Evolutionary conservation across 768 basidiomycete genomes (phyloP), one percentile per base, ranked within the genome.

Genomic region (Tylopilus vinaceipallidus): DNA sequence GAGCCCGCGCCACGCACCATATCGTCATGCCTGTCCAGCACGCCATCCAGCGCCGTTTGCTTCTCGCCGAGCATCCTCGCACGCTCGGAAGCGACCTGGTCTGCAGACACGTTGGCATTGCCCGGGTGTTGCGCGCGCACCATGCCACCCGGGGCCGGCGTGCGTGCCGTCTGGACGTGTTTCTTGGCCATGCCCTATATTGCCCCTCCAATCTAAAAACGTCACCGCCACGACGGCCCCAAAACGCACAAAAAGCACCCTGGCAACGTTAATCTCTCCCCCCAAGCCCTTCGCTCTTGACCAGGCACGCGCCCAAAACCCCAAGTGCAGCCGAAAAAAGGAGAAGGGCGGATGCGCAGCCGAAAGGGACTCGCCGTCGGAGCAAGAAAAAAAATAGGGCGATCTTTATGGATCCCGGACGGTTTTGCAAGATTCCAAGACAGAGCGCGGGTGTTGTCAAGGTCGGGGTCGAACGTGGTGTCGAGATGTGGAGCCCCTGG

Each of bases 21-120:
- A 58, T 78, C 75, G 64, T 93, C 91, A 70, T 92, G 91, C 54
- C 62, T 74, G 48, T 85, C 80, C 50, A 81, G 62, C 23, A 89
- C 76, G 6, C 65, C 62, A 56, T 82, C 79, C 58, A 92, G 64
- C 54, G 85, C 73, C 13, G 60, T 61, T 65, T 86, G 83, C 64
- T 79, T 83, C 56, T 81, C 73, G 42, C 69, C 68, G n/a, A 93
- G 58, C 64, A 86, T 62, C 44, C 69, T 71, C 20, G 68, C 65
- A 42, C 75, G 75, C 54, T 74, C 74, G 20, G 51, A 61, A 13
- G 57, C 67, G 38, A 76, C 38, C 29, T 45, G 44, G 43, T 60
- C 63, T 38, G 61, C 42, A 22, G 49, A 46, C 42, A 59, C 54
- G 47, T 24, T 37, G 23, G 19, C 19, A 17, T 48, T 27, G 30